phyloP scores from a whole-genome alignment of 257 asterid genomes.

The Solanum lycopersicoides region DNA sequence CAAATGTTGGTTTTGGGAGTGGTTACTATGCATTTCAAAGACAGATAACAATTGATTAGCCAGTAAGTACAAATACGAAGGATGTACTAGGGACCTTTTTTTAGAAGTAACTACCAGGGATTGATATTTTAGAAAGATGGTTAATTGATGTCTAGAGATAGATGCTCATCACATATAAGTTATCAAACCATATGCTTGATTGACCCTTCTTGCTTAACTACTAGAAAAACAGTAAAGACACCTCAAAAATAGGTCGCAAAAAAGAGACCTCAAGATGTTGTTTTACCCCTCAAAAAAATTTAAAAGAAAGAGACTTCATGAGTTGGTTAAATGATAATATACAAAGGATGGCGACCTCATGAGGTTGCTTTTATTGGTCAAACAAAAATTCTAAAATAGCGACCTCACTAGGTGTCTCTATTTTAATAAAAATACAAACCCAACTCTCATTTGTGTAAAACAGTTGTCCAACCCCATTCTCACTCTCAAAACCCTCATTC shows the following conservation, averaged over 20 bases:
- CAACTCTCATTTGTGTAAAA: neutral
- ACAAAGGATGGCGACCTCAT: neutral
- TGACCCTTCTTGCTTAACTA: neutral
- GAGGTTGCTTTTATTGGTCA: neutral
- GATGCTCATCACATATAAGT: neutral
- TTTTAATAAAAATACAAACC: neutral
- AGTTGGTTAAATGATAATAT: neutral
- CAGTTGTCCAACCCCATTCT: neutral
- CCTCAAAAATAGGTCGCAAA: neutral
- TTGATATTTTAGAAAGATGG: neutral
- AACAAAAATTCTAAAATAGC: neutral
- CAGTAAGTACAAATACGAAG: neutral
- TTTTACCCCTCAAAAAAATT: neutral
- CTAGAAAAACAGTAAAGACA: neutral
- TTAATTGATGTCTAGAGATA: neutral
- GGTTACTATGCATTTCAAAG: neutral
- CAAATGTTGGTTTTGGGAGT: neutral
- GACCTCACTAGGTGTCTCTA: neutral
- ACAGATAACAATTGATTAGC: neutral
- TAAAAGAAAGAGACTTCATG: neutral
- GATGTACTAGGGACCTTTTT: neutral
- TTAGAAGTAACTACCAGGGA: neutral
- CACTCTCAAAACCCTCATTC: neutral
- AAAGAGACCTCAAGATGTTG: neutral
- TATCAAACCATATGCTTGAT: neutral